Evolutionary conservation across 176 grass and related monocot species (phyloP).

Genomic region (Carex littledalei): DNA sequence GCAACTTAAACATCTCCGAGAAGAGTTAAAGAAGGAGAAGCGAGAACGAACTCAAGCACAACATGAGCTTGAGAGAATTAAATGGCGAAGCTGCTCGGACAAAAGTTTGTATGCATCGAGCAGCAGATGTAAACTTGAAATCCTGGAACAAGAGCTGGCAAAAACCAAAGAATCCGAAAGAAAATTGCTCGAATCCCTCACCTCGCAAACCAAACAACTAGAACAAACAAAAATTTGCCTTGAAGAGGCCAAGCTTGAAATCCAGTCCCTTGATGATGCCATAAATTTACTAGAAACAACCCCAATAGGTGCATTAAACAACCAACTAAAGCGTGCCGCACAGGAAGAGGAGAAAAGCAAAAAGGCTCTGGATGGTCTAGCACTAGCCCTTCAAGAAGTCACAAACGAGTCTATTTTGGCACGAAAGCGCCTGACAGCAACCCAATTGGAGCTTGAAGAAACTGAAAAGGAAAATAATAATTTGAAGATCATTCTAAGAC

Average conservation of each 20-base stretch:
- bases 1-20: slow-evolving; percentile 47
- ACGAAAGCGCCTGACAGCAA: slow-evolving; percentile 34
- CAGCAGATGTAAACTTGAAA: slow-evolving; percentile 32
- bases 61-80: slow-evolving; percentile 51
- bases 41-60: slow-evolving; percentile 48
- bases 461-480: slow-evolving; percentile 45
- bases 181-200: slow-evolving; percentile 74
- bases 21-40: slow-evolving; percentile 54
- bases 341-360: slow-evolving; percentile 77
- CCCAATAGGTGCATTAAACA: not conserved
- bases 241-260: slow-evolving; percentile 61
- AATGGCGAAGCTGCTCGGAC: slow-evolving; percentile 37
- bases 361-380: slow-evolving; percentile 77
- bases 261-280: slow-evolving; percentile 22
- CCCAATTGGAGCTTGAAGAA: slow-evolving; percentile 48
- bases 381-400: slow-evolving; percentile 74
- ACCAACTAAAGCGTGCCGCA: slow-evolving; percentile 25
- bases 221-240: slow-evolving; percentile 83
- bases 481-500: slow-evolving; percentile 31
- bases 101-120: slow-evolving; percentile 7
- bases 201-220: slow-evolving; percentile 73
- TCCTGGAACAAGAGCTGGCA: slow-evolving; percentile 40
- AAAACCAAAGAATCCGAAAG: slow-evolving; percentile 56
- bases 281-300: slow-evolving; percentile 24
- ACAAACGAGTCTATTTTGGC: slow-evolving; percentile 42